Evolutionary conservation across 345 rosid genomes (phyloP), one percentile per base, ranked within the genome.

Genomic region (Populus pruinosa): DNA sequence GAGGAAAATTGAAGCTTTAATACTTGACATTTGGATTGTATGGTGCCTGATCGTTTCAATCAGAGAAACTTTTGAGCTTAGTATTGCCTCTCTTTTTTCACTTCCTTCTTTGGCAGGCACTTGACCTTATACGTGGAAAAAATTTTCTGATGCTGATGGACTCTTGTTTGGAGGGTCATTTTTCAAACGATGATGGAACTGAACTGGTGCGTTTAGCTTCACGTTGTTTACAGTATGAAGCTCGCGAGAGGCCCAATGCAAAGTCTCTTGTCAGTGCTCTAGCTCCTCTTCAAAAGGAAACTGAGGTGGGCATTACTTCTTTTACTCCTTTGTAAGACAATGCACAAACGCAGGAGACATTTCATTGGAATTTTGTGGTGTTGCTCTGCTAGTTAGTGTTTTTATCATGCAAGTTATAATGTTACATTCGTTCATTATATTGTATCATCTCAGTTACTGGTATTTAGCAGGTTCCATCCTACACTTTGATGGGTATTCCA

Each of bases 211-310:
- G 89, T 56, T 78, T 96, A 77, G 97, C 98, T 77, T 87, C 98
- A 29, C 95, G 98, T 35, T 94, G 99, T 83, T 87, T 94, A 75
- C 92, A 91, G 83, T 83, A 88, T 83, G 95, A 91, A 89, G 90
- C 98, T 84, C 97, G 95, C 47, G 93, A 96, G 83, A 94, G 98
- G 81, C 98, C 99, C n/a, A 92, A 90, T 76, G 89, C 92, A 38
- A 96, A 90, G 87, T 91, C 96, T 75, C 95, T 96, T 79, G 89
- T 92, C 77, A 79, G 81, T 17, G 82, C 94, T 77, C 97, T 96
- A 55, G 77, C 88, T 84, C 87, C 92, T 41, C 93, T 96, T 70
- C 94, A 92, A 84, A 94, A 92, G 76, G 93, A 93, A 85, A 88
- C 89, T 20, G 97, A 92, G 87, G 97, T 92, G 83, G 78, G 78